A percentile compares a stretch with the other conserved stretches of the same genome.
Conservation (phyloP, 1,284 basidiomycete species). For the Porodaedalea pini region DNA sequence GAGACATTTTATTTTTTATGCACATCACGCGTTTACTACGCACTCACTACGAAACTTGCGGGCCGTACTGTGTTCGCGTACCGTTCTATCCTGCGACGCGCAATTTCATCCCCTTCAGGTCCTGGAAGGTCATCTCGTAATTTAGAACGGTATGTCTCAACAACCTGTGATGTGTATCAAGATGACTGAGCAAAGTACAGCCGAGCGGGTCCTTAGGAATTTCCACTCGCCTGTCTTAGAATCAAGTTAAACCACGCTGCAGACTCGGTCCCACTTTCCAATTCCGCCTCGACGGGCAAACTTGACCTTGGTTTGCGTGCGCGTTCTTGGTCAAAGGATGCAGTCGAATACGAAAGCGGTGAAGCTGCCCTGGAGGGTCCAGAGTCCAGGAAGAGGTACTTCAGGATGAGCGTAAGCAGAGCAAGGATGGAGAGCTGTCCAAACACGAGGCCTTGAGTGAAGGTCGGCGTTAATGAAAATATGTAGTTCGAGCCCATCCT, state of each 20-base stretch:
- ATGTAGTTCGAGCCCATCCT: conserved; percentile 59
- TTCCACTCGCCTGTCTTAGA: conserved; percentile 53
- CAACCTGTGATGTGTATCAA: conserved; percentile 42
- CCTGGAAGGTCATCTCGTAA: conserved; percentile 59
- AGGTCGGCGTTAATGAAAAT: conserved; percentile 73
- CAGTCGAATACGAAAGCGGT: conserved; percentile 22
- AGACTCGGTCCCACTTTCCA: conserved; percentile 43
- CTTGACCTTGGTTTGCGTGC: conserved; percentile 24
- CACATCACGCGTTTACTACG: background rate
- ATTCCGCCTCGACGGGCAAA: conserved; percentile 21
- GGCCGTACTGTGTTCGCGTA: conserved; percentile 72
- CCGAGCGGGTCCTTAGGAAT: background rate
- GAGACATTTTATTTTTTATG: conserved; percentile 7
- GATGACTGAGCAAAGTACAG: background rate
- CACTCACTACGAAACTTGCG: conserved; percentile 58
- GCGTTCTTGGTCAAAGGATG: conserved; percentile 12
- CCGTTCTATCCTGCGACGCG: conserved; percentile 62
- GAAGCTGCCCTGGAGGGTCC: conserved; percentile 41
- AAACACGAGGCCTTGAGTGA: conserved; percentile 77
- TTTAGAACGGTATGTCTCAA: conserved; percentile 69
- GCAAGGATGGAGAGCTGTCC: conserved; percentile 76
- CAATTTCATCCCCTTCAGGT: conserved; percentile 66
- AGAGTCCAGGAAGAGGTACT: conserved; percentile 78
- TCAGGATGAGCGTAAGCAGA: conserved; percentile 67
- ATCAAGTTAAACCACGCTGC: conserved; percentile 75